Base-by-base conservation (phyloP, 1,139 yeast species). In the Groenewaldozyma auringiensis region DNA sequence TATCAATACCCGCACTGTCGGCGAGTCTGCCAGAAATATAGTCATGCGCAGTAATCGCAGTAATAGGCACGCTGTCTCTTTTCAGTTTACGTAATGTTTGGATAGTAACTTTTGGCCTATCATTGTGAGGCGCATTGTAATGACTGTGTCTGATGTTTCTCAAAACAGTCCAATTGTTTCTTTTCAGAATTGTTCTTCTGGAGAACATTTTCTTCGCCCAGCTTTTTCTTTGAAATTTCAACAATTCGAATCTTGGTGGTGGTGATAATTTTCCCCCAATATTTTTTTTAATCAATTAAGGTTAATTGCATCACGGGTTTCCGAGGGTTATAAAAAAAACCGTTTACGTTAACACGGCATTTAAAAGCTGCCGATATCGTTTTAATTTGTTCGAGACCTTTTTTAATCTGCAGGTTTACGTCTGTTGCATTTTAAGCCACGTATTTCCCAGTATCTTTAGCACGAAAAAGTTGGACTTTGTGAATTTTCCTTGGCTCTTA, bases 21-120 rank as follows among this genome's bases (percentile, higher is more conserved):
- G 88, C 94, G 59, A 84, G 71, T 32, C 71, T 69, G 0, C 81
- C 92, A 0, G 95, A 81, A 27, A 89, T 78, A 59, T 72, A 83
- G 60, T 92, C 98, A 63, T 89, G 88, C 1, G 95, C 94, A 0
- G 98, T 92, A 20, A 88, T 69, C 65, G 83, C 78, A 0, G 89
- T 67, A 21, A 89, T 77, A 9, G 87, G 86, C n/a, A 63, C 65
- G 2, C 69, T 66, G 1, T 60, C 42, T 2, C 55, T 50, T 60
- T 77, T 75, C 22, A 71, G 57, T 31, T 67, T 63, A 17, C 65
- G 62, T 21, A 84, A 67, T 48, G 76, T 78, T 1, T 60, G 64
- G 21, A 70, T 54, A 3, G 74, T 68, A 20, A 59, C 62, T 46
- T 62, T 65, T 14, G 58, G 55, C 14, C 59, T 18, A 13, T 29